A percentile compares a stretch with the other conserved stretches of the same genome.
These are phyloP conservation scores for Nannizzia gypsea DNA, from an alignment of 2,329 filamentous ascomycete species.

Conservation along the genomic window DNA sequence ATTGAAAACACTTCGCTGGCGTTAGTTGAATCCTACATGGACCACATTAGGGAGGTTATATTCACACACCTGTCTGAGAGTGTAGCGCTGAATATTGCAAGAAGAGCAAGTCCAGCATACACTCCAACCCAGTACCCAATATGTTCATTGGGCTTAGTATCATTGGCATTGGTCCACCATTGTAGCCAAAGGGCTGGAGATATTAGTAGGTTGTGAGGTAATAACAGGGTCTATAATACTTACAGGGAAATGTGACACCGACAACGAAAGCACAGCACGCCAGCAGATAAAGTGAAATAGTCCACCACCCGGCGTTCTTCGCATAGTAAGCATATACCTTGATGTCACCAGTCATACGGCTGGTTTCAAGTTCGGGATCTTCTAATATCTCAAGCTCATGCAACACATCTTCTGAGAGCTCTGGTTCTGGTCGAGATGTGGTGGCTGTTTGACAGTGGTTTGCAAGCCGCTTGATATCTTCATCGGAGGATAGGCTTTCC, in stretches of 20 bases:
- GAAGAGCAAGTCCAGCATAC: background rate
- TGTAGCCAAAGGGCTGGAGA: slow-evolving; percentile 2
- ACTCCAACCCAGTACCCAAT: slow-evolving; percentile 5
- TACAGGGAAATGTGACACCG: slow-evolving; percentile 3
- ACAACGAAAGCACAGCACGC: slow-evolving; percentile 1
- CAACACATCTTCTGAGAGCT: background rate
- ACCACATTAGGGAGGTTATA: background rate
- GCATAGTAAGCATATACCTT: slow-evolving; percentile 6
- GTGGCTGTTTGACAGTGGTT: background rate
- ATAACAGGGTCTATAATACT: background rate
- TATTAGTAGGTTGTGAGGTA: background rate
- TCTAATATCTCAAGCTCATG: slow-evolving; percentile 2
- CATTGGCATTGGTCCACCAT: slow-evolving; percentile 1
- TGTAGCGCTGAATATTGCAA: background rate
- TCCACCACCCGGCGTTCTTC: slow-evolving; percentile 1
- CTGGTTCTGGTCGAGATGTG: background rate
- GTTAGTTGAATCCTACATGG: background rate
- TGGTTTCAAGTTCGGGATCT: background rate
- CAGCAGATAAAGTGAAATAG: background rate
- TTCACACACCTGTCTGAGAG: background rate
- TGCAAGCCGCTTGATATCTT: background rate
- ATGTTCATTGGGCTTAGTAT: slow-evolving; percentile 1
- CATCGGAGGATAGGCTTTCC: background rate
- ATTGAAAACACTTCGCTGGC: background rate
- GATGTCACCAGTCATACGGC: slow-evolving; percentile 5